phyloP scores from a whole-genome alignment of 1,284 basidiomycete species.

The Tylopilus orsonianus region DNA sequence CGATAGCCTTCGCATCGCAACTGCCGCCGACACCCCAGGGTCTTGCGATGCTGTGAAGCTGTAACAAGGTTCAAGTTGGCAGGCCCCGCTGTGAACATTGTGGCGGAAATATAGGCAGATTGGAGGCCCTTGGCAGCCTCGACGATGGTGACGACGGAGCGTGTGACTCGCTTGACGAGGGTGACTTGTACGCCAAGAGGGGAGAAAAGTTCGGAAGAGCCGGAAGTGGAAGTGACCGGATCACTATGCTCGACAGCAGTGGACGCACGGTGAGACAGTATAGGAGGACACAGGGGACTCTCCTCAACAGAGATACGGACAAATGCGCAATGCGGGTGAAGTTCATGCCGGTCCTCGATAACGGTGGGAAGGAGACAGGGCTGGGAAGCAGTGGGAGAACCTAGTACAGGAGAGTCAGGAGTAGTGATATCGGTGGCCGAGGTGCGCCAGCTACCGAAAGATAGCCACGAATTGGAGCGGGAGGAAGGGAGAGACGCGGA shows the following conservation, averaged over 20 bases:
- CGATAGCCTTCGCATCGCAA: conserved; percentile 47
- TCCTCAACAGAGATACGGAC: conserved; percentile 30
- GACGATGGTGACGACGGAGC: conserved; percentile 47
- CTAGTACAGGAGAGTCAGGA: conserved; percentile 31
- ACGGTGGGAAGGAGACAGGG: conserved; percentile 31
- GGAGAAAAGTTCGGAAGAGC: conserved; percentile 1
- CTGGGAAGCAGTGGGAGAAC: conserved; percentile 29
- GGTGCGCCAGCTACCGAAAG: conserved; percentile 49
- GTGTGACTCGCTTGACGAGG: conserved; percentile 38
- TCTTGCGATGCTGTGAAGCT: conserved; percentile 11
- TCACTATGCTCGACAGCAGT: background rate
- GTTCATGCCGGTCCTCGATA: conserved; percentile 22
- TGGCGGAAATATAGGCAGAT: conserved; percentile 52
- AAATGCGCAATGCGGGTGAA: conserved; percentile 28
- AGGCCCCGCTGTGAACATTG: conserved; percentile 44
- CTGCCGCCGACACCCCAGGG: conserved; percentile 17
- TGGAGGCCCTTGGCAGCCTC: conserved; percentile 58
- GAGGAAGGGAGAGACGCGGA: conserved; percentile 34
- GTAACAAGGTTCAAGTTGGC: conserved; percentile 5
- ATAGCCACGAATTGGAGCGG: conserved; percentile 56
- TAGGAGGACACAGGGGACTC: conserved; percentile 25
- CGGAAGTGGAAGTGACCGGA: background rate
- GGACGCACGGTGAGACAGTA: conserved; percentile 1
- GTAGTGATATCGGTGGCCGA: conserved; percentile 42
- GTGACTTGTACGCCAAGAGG: conserved; percentile 11